Evolutionary conservation across 2,329 filamentous ascomycete genomes (phyloP), one percentile per base, ranked within the genome.

Genomic region (Arthrobotrys iridis): DNA sequence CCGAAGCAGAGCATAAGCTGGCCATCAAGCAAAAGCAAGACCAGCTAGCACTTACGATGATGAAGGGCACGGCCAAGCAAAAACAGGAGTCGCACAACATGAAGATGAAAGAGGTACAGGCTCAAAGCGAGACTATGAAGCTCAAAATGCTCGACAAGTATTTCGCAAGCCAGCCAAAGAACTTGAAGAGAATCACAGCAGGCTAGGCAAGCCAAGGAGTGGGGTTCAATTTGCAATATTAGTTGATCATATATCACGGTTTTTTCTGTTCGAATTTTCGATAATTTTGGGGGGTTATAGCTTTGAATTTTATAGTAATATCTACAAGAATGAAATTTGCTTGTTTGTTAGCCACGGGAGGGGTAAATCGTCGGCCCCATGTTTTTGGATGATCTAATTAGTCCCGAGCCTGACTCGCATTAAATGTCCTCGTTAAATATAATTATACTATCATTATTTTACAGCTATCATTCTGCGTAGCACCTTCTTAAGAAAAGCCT

Each of bases 121-220:
- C 57, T 26, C 35, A 60, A 13, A 45, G 37, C 11, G 57, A 60
- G 57, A 10, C 8, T 4, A 60, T 60, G 57, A 60, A 60, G 57
- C 35, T 60, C 5, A 60, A 60, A 26, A 45, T 60, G 37, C 5
- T 60, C 20, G 57, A 45, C 40, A 30, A 45, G 37, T 45, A 60
- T 45, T 60, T 60, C n/a, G 20, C 18, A 15, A 26, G 37, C 22
- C 35, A 60, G 24, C 57, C 35, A 3, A 60, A 60, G 37, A 60
- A 60, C 11, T 18, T 60, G 57, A 60, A 60, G 40, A 60, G 37
- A 13, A 60, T 60, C 20, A 60, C 57, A n/a, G 55, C 55, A 20
- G 37, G 20, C 13, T 60, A 43, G n/a, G n/a, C n/a, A 33, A 35
- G 11, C n/a, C 5, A 24, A 15, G 35, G 55, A 20, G 33, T n/a